Evolutionary conservation across 345 rosid species (phyloP), one percentile per base, ranked within the genome.

Genomic region (Kernera saxatilis): DNA sequence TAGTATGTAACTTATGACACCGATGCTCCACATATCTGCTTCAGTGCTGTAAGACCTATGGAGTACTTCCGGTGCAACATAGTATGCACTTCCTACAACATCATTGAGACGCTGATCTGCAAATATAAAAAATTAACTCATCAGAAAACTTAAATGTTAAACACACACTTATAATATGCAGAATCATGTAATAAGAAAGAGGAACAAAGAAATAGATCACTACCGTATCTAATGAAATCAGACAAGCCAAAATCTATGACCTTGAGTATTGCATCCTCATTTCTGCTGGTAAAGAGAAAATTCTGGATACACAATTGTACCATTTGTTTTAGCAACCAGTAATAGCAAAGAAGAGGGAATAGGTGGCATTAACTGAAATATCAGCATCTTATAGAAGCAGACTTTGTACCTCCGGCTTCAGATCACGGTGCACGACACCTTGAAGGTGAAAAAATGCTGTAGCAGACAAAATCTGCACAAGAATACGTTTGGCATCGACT

Each of bases 21-120:
- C 99, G 56, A 95, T 81, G 72, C 99, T 92, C 99, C 99, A 95
- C 76, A 90, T 83, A 82, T 95, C 99, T 27, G 96, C 98, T 77
- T 95, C 99, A 33, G 86, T 79, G 57, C 87, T 85, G 78, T 95
- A 95, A 37, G 94, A 90, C 82, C 98, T 92, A 77, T 95, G 99
- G 45, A 95, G 94, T 49, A 95, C 99, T 86, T 95, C 98, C 25
- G 99, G 97, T 17, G 99, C 92, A 60, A 95, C 99, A 77, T 95
- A 92, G 79, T 85, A 95, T 54, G 98, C 98, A 80, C 98, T 95
- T 57, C 99, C 99, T 46, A 95, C 99, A 48, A 95, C 84, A 76
- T 95, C 98, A 49, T 84, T 95, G 76, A 90, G 92, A 60, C 98
- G 91, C 63, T 88, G 94, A 78, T 91, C 99, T 95, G 91, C 29